phyloP scores from a whole-genome alignment of 768 basidiomycete genomes.

The Mycena olivaceomarginata region DNA sequence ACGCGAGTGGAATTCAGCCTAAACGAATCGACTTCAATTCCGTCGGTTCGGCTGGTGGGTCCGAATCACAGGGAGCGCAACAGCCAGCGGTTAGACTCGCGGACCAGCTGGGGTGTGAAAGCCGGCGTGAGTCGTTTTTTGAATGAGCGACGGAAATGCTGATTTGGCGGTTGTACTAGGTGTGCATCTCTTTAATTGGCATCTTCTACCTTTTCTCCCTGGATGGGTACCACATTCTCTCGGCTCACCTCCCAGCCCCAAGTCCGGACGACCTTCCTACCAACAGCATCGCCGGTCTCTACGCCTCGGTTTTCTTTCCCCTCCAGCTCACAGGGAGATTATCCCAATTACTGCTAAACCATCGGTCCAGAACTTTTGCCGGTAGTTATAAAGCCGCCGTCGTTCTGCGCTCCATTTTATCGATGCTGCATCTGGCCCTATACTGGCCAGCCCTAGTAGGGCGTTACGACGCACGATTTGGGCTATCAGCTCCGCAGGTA shows the following conservation, averaged over 20 bases:
- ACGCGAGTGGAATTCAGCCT: slow-evolving; percentile 24
- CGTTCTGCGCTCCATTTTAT: slow-evolving; percentile 1
- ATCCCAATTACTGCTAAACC: slow-evolving; percentile 38
- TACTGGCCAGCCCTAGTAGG: slow-evolving; percentile 35
- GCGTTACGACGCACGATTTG: slow-evolving; percentile 39
- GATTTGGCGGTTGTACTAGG: slow-evolving; percentile 7
- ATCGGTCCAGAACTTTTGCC: slow-evolving; percentile 37
- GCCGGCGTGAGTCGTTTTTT: slow-evolving; percentile 26
- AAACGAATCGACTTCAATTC: background rate
- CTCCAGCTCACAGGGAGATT: slow-evolving; percentile 37
- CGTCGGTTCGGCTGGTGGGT: background rate
- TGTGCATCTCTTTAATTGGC: slow-evolving; percentile 28
- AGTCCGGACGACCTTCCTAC: slow-evolving; percentile 21
- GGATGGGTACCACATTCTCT: slow-evolving; percentile 32
- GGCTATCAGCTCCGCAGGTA: slow-evolving; percentile 21
- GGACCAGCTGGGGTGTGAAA: slow-evolving; percentile 31
- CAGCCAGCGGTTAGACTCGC: slow-evolving; percentile 36
- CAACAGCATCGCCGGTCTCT: slow-evolving; percentile 21
- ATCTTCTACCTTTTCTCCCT: slow-evolving; percentile 41
- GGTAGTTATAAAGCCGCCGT: slow-evolving; percentile 39
- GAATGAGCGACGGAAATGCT: background rate
- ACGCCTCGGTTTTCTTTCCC: slow-evolving; percentile 22
- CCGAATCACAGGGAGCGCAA: slow-evolving; percentile 42
- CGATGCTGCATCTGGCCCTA: slow-evolving; percentile 10
- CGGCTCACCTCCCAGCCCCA: slow-evolving; percentile 15